These are phyloP conservation scores for Sporothrix luriei DNA, from an alignment of 2,329 filamentous ascomycete genomes.

Conservation along the genomic window DNA sequence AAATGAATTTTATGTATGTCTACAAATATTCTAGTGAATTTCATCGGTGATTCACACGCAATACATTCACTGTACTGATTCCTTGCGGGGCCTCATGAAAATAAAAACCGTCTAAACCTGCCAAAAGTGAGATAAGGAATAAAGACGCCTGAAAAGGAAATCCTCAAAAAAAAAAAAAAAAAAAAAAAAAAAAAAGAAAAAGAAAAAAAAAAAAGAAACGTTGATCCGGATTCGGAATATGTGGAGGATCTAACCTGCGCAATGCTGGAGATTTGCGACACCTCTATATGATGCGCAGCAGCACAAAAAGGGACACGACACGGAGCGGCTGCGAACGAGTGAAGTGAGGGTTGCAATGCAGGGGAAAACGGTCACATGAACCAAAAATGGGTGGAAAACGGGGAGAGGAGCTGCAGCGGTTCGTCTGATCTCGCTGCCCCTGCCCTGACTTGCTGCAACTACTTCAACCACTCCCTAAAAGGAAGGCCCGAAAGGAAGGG, in stretches of 20 bases:
- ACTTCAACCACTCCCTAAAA: background rate
- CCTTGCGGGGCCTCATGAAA: background rate
- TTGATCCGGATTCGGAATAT: background rate
- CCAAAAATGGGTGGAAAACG: background rate
- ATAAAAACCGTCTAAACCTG: background rate
- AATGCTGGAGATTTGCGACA: slow-evolving; percentile 5
- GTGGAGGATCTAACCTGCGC: background rate
- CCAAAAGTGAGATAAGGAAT: background rate
- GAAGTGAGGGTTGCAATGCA: background rate
- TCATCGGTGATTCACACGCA: background rate
- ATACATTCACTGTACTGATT: background rate
- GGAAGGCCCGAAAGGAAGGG: background rate
- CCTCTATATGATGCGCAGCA: slow-evolving; percentile 5
- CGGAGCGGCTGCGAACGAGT: too few species aligned
- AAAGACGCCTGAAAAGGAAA: background rate
- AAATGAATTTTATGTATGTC: background rate
- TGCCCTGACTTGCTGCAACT: background rate
- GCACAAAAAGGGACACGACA: background rate
- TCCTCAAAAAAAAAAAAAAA: background rate
- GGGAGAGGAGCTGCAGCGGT: background rate
- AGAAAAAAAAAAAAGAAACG: background rate
- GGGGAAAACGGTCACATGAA: background rate
- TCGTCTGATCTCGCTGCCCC: slow-evolving; percentile 16
- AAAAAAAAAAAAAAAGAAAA: background rate
- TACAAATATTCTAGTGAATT: background rate